These are phyloP conservation scores for Lipomyces chichibuensis DNA, from an alignment of 805 yeast genomes.

Conservation along the genomic window DNA sequence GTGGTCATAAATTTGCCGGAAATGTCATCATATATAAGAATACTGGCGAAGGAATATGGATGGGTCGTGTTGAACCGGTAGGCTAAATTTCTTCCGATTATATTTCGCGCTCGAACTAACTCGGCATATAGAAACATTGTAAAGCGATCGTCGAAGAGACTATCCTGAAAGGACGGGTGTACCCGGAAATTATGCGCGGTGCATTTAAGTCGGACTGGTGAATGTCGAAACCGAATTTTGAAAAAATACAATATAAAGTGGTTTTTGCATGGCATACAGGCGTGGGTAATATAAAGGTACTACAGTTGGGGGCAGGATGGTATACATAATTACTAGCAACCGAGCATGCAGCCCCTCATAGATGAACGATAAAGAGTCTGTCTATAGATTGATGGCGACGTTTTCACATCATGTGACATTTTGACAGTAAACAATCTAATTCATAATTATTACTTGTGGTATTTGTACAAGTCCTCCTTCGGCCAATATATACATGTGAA, in stretches of 20 bases:
- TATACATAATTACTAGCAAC: not conserved
- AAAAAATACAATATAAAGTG: not conserved
- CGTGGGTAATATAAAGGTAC: not conserved
- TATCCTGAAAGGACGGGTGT: constrained; percentile 66
- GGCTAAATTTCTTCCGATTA: not conserved
- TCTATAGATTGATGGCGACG: not conserved
- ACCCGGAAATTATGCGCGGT: constrained; percentile 68
- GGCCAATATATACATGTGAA: not conserved
- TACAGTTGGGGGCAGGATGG: not conserved
- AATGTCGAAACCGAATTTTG: not conserved
- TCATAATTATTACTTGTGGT: not conserved
- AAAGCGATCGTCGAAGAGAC: constrained; percentile 76
- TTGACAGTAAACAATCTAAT: too few relatives aligned
- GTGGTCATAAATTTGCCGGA: constrained; percentile 95
- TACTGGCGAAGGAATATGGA: constrained; percentile 80
- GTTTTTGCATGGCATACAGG: not conserved
- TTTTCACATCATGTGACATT: too few relatives aligned
- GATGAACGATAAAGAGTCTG: not conserved
- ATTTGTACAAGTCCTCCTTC: not conserved
- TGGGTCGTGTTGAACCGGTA: constrained; percentile 78
- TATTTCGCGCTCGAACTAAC: not conserved
- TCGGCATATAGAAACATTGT: constrained; percentile 52
- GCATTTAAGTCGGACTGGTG: constrained; percentile 45
- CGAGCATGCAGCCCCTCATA: not conserved
- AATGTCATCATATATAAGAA: constrained; percentile 77